Base-by-base conservation (phyloP, 2,329 filamentous ascomycete species). In the Monilinia fructigena region DNA sequence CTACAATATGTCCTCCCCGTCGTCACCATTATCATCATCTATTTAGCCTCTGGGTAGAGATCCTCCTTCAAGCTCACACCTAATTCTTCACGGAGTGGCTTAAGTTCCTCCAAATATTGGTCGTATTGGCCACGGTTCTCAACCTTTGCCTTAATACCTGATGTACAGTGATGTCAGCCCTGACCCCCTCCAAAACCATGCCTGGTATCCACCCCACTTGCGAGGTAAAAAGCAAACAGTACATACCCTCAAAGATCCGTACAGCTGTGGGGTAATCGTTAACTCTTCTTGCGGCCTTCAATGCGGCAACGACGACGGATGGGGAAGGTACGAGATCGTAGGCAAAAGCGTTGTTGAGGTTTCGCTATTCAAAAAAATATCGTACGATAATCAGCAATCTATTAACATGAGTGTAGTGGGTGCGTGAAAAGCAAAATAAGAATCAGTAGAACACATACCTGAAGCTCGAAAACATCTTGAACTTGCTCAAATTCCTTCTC, bases 291-390 rank as follows among this genome's bases (percentile, higher is more conserved):
- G 95, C 95, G 75, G 95, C 95, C 82, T 90, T 93, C 76, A 99
- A 87, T 72, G 95, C 95, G 76, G 95, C 93, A 76, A 87, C 87
- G 80, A 97, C 86, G 78, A 99, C 95, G 74, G 91, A 88, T 72
- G 94, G 89, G 55, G 94, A 95, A 77, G 96, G 95, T 73, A 99
- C 95, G 77, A 99, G 90, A 89, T 99, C 95, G 89, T 99, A 99
- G 78, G 95, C 95, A 83, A 99, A 99, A 79, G 93, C 94, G 84
- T 99, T 99, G 89, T 99, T 99, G 78, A 97, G 86, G 85, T 97
- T 97, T 81, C 93, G 91, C 86, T 93, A 77, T 72, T 52, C 31
- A 31, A 53, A 18, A 28, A 47, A 52, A 67, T 16, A 71, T 71
- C 66, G 63, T 69, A 74, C 65, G 66, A 73, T 72, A 65, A 70